phyloP scores from a whole-genome alignment of 805 yeast genomes.

The Pichia pseudocactophila region DNA sequence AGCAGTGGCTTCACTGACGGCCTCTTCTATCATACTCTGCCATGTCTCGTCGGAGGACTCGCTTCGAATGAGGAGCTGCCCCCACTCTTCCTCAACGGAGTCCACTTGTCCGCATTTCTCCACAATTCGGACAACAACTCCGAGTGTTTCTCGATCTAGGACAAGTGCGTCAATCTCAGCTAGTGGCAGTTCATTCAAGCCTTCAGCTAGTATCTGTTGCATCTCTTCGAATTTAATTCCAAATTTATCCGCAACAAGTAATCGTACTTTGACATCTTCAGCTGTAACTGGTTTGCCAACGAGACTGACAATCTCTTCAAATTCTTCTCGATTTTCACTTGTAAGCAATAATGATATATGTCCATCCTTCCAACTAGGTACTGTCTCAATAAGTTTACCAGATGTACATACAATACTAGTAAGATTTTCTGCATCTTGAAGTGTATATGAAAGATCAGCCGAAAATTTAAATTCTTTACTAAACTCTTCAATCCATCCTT shows the following conservation, averaged over 20 bases:
- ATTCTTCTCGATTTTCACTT: conserved; percentile 1
- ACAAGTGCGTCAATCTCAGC: conserved; percentile 2
- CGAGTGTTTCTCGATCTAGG: neutral
- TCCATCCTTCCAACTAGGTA: neutral
- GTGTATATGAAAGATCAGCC: too few species aligned
- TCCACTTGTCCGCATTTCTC: neutral
- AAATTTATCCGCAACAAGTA: conserved; percentile 1
- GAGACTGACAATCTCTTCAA: neutral
- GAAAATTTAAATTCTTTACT: neutral
- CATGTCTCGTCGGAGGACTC: neutral
- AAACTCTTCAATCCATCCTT: conserved; percentile 11
- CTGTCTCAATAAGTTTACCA: neutral
- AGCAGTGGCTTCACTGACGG: neutral
- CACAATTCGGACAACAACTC: neutral
- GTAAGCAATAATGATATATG: neutral
- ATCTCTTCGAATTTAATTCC: neutral
- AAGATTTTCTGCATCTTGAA: neutral
- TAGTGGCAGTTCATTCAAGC: neutral
- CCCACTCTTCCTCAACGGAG: neutral
- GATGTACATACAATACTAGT: neutral
- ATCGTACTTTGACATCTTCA: conserved; percentile 8
- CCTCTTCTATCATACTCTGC: neutral
- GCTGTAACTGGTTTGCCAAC: neutral
- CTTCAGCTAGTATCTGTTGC: neutral
- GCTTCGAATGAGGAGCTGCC: neutral